Base-by-base conservation (phyloP, 78 protist genomes). In the Anaeramoeba ignava region DNA sequence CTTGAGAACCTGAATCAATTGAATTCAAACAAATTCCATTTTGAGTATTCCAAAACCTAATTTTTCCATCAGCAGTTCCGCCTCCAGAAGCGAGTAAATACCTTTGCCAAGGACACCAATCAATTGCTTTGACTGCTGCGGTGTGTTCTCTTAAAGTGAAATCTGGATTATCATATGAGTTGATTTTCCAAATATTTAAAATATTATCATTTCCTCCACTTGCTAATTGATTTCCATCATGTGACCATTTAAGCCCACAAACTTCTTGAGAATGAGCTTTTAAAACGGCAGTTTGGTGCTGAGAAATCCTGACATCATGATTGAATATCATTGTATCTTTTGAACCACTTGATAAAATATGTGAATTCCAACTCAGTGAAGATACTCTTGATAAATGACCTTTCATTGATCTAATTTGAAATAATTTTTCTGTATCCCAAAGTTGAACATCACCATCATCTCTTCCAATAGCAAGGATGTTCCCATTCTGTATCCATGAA, bases 291-390 rank as follows among this genome's bases (percentile, higher is more conserved):
- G 8, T 8, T 8, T 8, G 17, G 8, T 54, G 36, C 36, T 54
- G 8, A 27, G 8, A 17, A 8, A 17, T 17, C 17, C 73, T 54
- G 8, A 54, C 36, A 17, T 54, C 73, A 54, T 54, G 73, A 17
- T 54, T 54, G 73, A 54, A 27, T 8, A 54, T 54, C 73, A 54
- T 54, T 17, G 73, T 27, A 17, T 54, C 73, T 17, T 17, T 54
- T 54, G 73, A 54, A 8, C 73, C 73, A 8, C 36, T 27, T 54
- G 73, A 27, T 8, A 54, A 54, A 54, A 54, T 73, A 86, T 86
- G 90, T 39, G 81, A 80, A 90, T 96, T 97, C 99, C 99, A 98
- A 3, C 98, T 89, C 38, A 98, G 91, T 0, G 98, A 86, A n/a
- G 94, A 92, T 2, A 98, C 97, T 39, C 99, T 91, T 37, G 89